Evolutionary conservation across 768 basidiomycete species (phyloP), one percentile per base, ranked within the genome.

Genomic region (Coprinopsis sp.): DNA sequence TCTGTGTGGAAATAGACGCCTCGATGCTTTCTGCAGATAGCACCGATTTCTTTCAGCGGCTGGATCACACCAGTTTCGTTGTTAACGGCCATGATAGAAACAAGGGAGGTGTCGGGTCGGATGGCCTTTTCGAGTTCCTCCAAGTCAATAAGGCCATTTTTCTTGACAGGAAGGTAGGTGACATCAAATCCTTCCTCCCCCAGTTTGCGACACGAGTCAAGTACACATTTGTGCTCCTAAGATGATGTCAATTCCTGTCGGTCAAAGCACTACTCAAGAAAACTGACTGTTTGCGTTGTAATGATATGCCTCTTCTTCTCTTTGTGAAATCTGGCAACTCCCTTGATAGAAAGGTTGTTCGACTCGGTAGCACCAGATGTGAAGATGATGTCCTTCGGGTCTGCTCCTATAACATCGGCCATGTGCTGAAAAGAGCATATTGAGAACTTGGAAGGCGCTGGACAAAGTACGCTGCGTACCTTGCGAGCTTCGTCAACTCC

Each of bases 11-110:
- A 84, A 66, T 91, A 87, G 14, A 95, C 77, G 12, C 92, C 91
- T 50, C 88, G 84, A 61, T 95, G 84, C 66, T 90, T 87, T 60
- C 85, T 84, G 25, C 87, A 62, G 28, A 95, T 76, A 2, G 81
- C 79, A 24, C 95, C 95, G 46, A 99, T 99, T 63, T 97, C 92
- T 61, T 90, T 87, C 52, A 98, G 75, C 2, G 96, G 96, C 61
- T 98, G 96, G 46, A 99, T 96, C 53, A 97, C 94, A 19, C 96
- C 96, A 3, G 93, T 98, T 69, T 99, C 96, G 66, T 99, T 99
- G 72, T 99, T 99, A 49, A 99, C 96, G 14, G 89, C 80, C 96
- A 99, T 99, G 62, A 99, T 84, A 11, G 93, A 95, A 36, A 99
- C 83, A n/a, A 98, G 70, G 1, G 88, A 89, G 11, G 91, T 93